These are phyloP conservation scores for Flaveria linearis DNA, from an alignment of 129 eudicot species.

Conservation along the genomic window DNA sequence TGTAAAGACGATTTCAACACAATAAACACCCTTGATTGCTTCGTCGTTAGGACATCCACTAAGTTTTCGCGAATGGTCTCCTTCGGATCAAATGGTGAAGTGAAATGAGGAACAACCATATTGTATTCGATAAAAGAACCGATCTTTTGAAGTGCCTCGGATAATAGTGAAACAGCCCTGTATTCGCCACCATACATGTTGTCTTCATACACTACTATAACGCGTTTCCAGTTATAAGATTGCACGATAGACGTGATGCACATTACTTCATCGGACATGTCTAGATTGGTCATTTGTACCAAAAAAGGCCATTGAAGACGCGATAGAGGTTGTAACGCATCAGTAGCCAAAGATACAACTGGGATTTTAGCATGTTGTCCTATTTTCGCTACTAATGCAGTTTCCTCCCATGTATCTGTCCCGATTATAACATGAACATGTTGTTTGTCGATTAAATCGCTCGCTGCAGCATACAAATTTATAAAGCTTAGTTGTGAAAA, in stretches of 20 bases:
- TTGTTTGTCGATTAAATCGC: conserved; percentile 41
- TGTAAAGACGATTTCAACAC: conserved; percentile 37
- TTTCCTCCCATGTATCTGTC: conserved; percentile 52
- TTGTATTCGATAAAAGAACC: conserved; percentile 39
- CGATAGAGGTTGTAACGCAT: conserved; percentile 18
- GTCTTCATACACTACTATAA: conserved; percentile 51
- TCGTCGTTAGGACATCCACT: conserved; percentile 24
- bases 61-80: conserved; percentile 34
- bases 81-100: conserved; percentile 42
- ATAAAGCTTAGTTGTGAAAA: neutral
- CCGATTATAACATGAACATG: conserved; percentile 49
- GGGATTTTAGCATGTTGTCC: conserved; percentile 50
- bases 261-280: conserved; percentile 35
- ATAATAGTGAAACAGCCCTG: conserved; percentile 37
- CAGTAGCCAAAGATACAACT: conserved; percentile 35
- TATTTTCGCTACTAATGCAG: conserved; percentile 39
- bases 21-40: conserved; percentile 51
- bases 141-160: conserved; percentile 38
- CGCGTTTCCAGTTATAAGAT: conserved; percentile 46
- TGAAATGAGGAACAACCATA: conserved; percentile 44
- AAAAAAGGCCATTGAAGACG: conserved; percentile 55
- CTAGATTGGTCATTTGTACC: conserved; percentile 46
- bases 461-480: conserved; percentile 31
- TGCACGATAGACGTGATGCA: conserved; percentile 39
- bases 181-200: conserved; percentile 47